phyloP scores from a whole-genome alignment of 306 rosid species.

The Quercus robur region DNA sequence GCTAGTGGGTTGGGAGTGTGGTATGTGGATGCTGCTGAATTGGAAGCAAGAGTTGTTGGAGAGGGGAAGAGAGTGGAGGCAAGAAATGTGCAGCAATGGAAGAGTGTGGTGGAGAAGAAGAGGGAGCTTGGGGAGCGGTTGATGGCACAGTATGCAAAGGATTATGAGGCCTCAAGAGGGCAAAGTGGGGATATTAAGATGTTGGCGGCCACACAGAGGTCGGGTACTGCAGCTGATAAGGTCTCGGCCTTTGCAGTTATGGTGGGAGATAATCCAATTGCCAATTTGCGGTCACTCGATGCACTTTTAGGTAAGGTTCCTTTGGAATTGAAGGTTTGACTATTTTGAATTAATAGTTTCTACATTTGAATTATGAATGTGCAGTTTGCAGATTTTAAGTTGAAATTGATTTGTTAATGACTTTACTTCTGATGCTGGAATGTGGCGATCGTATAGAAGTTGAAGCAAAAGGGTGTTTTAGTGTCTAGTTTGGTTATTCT shows the following conservation, averaged over 20 bases:
- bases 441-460: neutral
- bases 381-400: neutral
- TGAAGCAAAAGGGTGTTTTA: neutral
- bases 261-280: slow-evolving; percentile 85
- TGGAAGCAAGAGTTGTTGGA: slow-evolving; percentile 62
- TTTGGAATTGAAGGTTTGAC: neutral
- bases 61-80: slow-evolving; percentile 52
- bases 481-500: neutral
- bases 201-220: slow-evolving; percentile 82
- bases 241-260: slow-evolving; percentile 85
- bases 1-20: slow-evolving; percentile 66
- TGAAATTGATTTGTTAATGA: neutral
- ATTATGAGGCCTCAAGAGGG: slow-evolving; percentile 78
- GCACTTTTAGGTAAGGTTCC: slow-evolving; percentile 63
- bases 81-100: slow-evolving; percentile 61
- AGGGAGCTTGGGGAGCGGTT: slow-evolving; percentile 74
- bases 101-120: slow-evolving; percentile 61
- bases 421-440: neutral
- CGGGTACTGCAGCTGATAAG: slow-evolving; percentile 92
- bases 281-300: slow-evolving; percentile 85
- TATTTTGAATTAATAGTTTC: neutral
- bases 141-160: slow-evolving; percentile 72
- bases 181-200: slow-evolving; percentile 83
- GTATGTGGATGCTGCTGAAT: slow-evolving; percentile 68
- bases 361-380: neutral